Base-by-base conservation (phyloP, 2,329 filamentous ascomycete genomes). In the Aspergillus fischeri region DNA sequence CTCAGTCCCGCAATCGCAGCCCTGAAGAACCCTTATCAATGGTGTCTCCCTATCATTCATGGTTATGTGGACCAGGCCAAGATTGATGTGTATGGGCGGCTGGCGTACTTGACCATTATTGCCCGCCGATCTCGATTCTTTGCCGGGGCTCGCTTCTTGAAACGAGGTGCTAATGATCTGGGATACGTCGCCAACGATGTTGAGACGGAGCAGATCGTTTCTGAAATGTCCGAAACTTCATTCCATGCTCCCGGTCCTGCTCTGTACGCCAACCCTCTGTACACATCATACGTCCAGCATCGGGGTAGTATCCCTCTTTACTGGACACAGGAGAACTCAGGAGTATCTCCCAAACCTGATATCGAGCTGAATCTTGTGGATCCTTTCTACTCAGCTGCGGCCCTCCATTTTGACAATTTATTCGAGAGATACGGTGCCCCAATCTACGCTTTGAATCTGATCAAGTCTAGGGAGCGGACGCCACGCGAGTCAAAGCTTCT, bases 101-200 rank as follows among this genome's bases (percentile, higher is more conserved):
- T 88, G 17, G 89, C 95, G 1, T 94, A 96, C 68, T 91, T 99
- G 50, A 95, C 93, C 0, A 87, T 99, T 52, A 96, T 99, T 67
- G 95, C 94, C 3, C 83, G 94, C 55, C 86, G 94, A 32, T 99
- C 94, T 17, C 85, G 94, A 8, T 91, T 91, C 73, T 99, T 97
- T 73, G 94, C 94, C 2, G 94, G 94, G 28, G 94, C 94, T 41
- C 84, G 94, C 3, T 99, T 97, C 65, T 77, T 99, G 53, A 99
- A 99, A 74, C 87, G 94, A 57, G 94, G 94, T 32, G 90, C 92
- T 50, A 99, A 99, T 68, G 94, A 99, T 72, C 73, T 92, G 56
- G 93, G 94, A 14, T 96, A 96, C 71, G 94, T 99, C 54, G 95
- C 94, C 53, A 99, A 99, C 70, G 95, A 99, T 74, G 94, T 99